Evolutionary conservation across 495 filamentous ascomycete genomes (phyloP), one percentile per base, ranked within the genome.

Genomic region (Staphylotrichum tortipilum): DNA sequence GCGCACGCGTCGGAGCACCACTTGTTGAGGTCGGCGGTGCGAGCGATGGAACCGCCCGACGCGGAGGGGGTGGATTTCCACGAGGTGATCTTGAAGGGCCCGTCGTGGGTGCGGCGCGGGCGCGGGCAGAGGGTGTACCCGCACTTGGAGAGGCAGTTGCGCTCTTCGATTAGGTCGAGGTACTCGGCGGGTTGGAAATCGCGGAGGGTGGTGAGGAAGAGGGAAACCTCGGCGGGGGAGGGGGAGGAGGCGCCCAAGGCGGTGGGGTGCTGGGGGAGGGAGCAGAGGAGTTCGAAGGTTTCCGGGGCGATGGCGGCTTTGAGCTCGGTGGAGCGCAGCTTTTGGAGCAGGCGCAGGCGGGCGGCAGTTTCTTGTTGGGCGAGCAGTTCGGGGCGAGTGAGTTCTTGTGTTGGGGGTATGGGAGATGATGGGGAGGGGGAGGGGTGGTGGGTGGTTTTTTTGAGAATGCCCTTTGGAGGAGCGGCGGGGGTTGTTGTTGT

Each of bases 1-100:
- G 83, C 85, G 73, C 92, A 98, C 15, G 71, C 71, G 37, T 85
- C 77, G 1, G 81, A 85, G 62, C 92, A 98, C 88, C 94, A 98
- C 60, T 84, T 83, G 66, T 94, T 88, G 9, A 91, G 56, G 56
- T 83, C 77, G 45, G 80, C 78, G 8, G 71, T 76, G 10, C 84
- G 77, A 19, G 77, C 69, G 49, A 73, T 72, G 21, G n/a, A 17
- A 14, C 21, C 7, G 14, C 52, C 54, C 14, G 36, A 21, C n/a
- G 22, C 18, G 9, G 33, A 15, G n/a, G 43, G 14, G 18, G 43
- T 8, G 1, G 10, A 1, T 18, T 22, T 11, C 39, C n/a, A n/a
- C n/a, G n/a, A n/a, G n/a, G 12, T 0, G 21, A 63, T 49, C 33
- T 52, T 59, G 47, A 34, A 61, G 34, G 52, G 33, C 2, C 55